Percentiles rank a stretch among this genome's conserved stretches.
Conservation (phyloP, 2,329 filamentous ascomycete genomes). For the Colletotrichum orbiculare region DNA sequence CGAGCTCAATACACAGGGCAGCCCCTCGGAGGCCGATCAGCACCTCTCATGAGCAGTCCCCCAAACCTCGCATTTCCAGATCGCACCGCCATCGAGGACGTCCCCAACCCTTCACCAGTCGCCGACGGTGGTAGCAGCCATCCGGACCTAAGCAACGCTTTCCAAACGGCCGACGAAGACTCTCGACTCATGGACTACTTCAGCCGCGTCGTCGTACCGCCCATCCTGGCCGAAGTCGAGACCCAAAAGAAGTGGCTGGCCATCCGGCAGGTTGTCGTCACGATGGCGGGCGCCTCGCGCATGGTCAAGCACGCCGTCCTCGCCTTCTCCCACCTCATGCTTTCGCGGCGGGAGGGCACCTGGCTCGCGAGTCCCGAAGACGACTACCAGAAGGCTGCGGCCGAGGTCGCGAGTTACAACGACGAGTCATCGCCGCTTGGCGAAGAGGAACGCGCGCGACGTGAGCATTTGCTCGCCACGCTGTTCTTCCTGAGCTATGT, state of each 20-base stretch:
- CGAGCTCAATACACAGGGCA: conserved; percentile 1
- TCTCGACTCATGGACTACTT: conserved; percentile 58
- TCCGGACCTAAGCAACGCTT: conserved; percentile 9
- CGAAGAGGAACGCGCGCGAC: conserved; percentile 39
- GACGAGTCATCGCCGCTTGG: conserved; percentile 20
- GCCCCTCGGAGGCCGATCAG: neutral
- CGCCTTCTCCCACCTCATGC: conserved; percentile 61
- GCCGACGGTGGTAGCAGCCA: conserved; percentile 18
- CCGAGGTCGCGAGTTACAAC: conserved; percentile 44
- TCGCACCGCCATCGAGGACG: conserved; percentile 8
- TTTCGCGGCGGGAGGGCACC: conserved; percentile 48
- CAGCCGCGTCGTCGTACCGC: conserved; percentile 59
- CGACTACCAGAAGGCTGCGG: conserved; percentile 50
- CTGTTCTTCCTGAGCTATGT: conserved; percentile 66
- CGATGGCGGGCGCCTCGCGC: conserved; percentile 57
- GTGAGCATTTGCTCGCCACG: conserved; percentile 59
- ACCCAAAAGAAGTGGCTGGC: conserved; percentile 62
- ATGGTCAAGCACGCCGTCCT: conserved; percentile 61
- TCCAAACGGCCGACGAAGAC: conserved; percentile 18
- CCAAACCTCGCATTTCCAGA: conserved; percentile 16
- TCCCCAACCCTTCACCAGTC: conserved; percentile 14
- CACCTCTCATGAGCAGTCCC: conserved; percentile 19
- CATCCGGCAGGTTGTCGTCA: conserved; percentile 58
- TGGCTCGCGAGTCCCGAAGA: conserved; percentile 46
- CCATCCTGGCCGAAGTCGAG: conserved; percentile 64